Conservation (phyloP, 2,329 filamentous ascomycete genomes). For the Xylariaceae sp. region DNA sequence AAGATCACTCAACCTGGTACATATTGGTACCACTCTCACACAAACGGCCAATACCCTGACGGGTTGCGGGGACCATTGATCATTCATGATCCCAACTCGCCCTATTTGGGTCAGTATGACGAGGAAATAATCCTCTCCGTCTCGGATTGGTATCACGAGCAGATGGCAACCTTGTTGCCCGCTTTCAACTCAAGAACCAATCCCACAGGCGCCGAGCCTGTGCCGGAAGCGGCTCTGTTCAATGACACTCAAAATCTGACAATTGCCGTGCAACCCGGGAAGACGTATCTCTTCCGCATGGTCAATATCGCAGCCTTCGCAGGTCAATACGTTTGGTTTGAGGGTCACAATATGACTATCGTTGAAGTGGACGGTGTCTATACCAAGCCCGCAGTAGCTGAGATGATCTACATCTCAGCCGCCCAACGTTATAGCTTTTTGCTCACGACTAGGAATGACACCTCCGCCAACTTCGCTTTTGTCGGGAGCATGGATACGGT, state of each 20-base stretch:
- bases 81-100: slow-evolving; percentile 58
- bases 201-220: slow-evolving; percentile 57
- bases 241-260: slow-evolving; percentile 64
- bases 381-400: slow-evolving; percentile 54
- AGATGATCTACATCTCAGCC: slow-evolving; percentile 62
- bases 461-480: slow-evolving; percentile 62
- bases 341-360: slow-evolving; percentile 63
- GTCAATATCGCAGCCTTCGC: slow-evolving; percentile 72
- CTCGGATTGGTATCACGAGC: slow-evolving; percentile 68
- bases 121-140: slow-evolving; percentile 62
- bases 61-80: slow-evolving; percentile 62
- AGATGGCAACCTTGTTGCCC: slow-evolving; percentile 45
- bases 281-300: slow-evolving; percentile 69
- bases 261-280: slow-evolving; percentile 59
- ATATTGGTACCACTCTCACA: slow-evolving; percentile 77
- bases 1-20: slow-evolving; percentile 64
- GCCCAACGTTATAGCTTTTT: slow-evolving; percentile 65
- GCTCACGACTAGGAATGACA: slow-evolving; percentile 60
- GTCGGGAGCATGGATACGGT: slow-evolving; percentile 67
- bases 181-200: slow-evolving; percentile 51
- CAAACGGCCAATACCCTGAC: slow-evolving; percentile 65
- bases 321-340: slow-evolving; percentile 63
- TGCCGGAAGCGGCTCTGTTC: slow-evolving; percentile 65
- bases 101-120: slow-evolving; percentile 54
- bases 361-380: slow-evolving; percentile 73